These are phyloP conservation scores for Boletus subcaerulescens DNA, from an alignment of 768 basidiomycete species.

Conservation along the genomic window DNA sequence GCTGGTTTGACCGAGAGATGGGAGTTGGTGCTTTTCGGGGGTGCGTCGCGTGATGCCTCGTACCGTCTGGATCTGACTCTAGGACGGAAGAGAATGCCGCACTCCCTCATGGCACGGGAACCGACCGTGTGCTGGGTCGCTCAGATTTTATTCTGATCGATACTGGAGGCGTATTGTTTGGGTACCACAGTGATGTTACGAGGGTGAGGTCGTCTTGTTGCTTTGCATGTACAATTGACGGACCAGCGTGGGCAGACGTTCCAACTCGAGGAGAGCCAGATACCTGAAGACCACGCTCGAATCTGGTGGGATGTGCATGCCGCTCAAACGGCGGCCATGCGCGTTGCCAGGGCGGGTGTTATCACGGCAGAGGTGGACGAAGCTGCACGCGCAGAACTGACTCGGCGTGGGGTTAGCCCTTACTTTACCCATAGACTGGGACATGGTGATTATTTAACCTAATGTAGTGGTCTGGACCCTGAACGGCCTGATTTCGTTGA, in stretches of 20 bases:
- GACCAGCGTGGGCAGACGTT: constrained; percentile 47
- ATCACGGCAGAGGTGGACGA: constrained; percentile 56
- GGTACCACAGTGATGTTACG: constrained; percentile 77
- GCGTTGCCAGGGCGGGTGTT: constrained; percentile 44
- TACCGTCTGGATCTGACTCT: background rate
- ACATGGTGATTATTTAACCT: constrained; percentile 51
- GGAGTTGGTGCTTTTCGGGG: constrained; percentile 75
- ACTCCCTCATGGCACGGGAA: constrained; percentile 78
- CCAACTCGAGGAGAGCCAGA: constrained; percentile 53
- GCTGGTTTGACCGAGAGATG: constrained; percentile 59
- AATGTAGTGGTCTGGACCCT: constrained; percentile 9
- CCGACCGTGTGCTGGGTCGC: constrained; percentile 54
- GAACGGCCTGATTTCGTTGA: constrained; percentile 7
- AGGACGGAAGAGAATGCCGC: constrained; percentile 70
- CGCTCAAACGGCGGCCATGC: constrained; percentile 60
- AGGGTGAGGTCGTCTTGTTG: constrained; percentile 45
- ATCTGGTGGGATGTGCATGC: constrained; percentile 65
- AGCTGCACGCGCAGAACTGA: constrained; percentile 55
- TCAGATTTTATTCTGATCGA: constrained; percentile 76
- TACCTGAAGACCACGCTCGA: constrained; percentile 48
- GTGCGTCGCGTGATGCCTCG: constrained; percentile 37
- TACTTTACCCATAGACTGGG: constrained; percentile 84
- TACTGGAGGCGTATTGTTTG: constrained; percentile 65
- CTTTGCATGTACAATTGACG: background rate
- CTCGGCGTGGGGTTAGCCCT: constrained; percentile 40